These are phyloP conservation scores for Rubus idaeus DNA, from an alignment of 306 rosid genomes.

Conservation along the genomic window DNA sequence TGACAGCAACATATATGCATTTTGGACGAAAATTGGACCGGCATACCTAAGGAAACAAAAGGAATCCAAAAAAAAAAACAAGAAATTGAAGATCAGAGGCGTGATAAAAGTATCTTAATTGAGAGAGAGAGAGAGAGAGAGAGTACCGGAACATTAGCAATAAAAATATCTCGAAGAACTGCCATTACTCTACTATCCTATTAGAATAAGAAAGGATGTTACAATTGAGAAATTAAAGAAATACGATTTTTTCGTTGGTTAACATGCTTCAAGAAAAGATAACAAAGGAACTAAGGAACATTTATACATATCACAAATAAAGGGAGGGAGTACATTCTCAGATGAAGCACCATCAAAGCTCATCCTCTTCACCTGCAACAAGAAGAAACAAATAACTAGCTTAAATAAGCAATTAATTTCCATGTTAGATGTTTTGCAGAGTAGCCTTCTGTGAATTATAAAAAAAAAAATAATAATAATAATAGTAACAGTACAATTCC, in stretches of 20 bases:
- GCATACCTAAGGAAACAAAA: conserved; percentile 46
- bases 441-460: too few species aligned
- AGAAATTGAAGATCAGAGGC: conserved; percentile 8
- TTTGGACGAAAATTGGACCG: conserved; percentile 66
- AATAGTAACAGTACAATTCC: too few species aligned
- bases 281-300: background rate
- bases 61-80: conserved; percentile 3
- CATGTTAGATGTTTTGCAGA: background rate
- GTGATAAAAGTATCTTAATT: background rate
- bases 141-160: conserved; percentile 78
- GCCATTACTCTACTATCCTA: conserved; percentile 60
- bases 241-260: background rate
- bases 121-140: conserved; percentile 20
- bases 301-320: background rate
- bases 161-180: conserved; percentile 66
- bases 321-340: conserved; percentile 49
- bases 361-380: conserved; percentile 54
- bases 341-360: conserved; percentile 32
- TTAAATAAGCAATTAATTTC: background rate
- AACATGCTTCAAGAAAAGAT: background rate
- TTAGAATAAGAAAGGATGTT: conserved; percentile 17
- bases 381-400: conserved; percentile 15
- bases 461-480: too few species aligned
- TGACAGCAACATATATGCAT: conserved; percentile 87
- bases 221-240: conserved; percentile 21